Percentiles rank a stretch among this genome's conserved stretches.
Conservation (phyloP, 257 asterid genomes). For the Ocimum tenuiflorum region DNA sequence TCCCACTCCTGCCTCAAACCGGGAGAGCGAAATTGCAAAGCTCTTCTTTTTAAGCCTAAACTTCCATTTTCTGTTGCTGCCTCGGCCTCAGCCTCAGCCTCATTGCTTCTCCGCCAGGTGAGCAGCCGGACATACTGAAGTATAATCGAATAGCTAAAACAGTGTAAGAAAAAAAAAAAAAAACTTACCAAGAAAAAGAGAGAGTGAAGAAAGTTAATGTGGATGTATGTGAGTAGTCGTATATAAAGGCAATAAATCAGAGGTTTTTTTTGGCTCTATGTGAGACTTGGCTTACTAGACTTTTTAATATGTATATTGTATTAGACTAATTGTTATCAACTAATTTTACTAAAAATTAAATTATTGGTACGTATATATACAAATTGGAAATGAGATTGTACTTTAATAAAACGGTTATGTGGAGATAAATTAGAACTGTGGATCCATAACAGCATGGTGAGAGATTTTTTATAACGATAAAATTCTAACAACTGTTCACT, state of each 20-base stretch:
- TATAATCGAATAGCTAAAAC: not conserved
- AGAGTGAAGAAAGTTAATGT: constrained; percentile 2
- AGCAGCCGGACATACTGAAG: constrained; percentile 13
- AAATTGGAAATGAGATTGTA: no score
- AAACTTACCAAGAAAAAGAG: not conserved
- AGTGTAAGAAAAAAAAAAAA: not conserved
- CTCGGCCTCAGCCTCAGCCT: no score
- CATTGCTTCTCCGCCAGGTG: constrained; percentile 8
- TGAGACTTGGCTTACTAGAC: not conserved
- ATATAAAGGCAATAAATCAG: constrained; percentile 18
- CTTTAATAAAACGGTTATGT: no score
- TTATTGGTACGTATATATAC: no score
- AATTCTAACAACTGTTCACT: no score
- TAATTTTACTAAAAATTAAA: no score
- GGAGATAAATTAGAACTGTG: no score
- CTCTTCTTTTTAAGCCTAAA: constrained; percentile 8
- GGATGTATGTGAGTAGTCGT: constrained; percentile 12
- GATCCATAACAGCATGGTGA: no score
- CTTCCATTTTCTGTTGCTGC: not conserved
- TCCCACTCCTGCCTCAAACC: constrained; percentile 22
- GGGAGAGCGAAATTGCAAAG: constrained; percentile 35
- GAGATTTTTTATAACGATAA: no score
- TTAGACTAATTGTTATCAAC: no score
- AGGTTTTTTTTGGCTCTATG: constrained; percentile 8
- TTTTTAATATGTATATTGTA: not conserved